Base-by-base conservation (phyloP, 441 rosid genomes). In the Jatropha multifida region DNA sequence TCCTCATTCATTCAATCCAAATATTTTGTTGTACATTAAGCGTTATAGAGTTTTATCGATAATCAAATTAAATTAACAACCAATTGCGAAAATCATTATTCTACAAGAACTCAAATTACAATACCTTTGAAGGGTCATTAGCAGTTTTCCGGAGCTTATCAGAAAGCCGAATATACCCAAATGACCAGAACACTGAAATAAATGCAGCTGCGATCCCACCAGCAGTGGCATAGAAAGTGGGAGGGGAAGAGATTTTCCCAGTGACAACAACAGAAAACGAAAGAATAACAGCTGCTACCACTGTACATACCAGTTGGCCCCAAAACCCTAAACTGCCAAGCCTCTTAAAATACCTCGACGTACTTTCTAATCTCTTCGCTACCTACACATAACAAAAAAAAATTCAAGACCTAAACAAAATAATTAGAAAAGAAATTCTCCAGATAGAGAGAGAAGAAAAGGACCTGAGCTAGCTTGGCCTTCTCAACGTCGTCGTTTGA, bases 111-210 rank as follows among this genome's bases (percentile, higher is more conserved):
- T 56, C 41, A 37, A 67, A 67, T 60, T 10, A 64, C 63, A 68
- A 15, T 88, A 96, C 99, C 98, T 96, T 96, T 20, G 98, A 86
- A 75, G 99, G 99, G 18, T 94, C 94, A 49, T 73, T 83, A 11
- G 93, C 87, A 75, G 95, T 91, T 85, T 81, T 87, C 64, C 84
- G 84, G 48, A 96, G 98, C 81, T 81, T 91, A 79, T 94, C 99
- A 0, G 99, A 88, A 46, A 96, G 94, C 26, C 93, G 86, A 71
- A 96, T 90, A 76, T 96, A 92, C 9, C 98, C 98, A 80, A 94
- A 96, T 3, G 98, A 96, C 96, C 97, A 94, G 77, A 96, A 96
- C 65, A 94, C 89, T 0, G 99, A 96, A 60, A 94, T 83, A 78
- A 96, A 92, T 0, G 92, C 87, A 64, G 99, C 98, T 4, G 87